Evolutionary conservation across 2,329 filamentous ascomycete genomes (phyloP).

Genomic region (Ramichloridium luteum): DNA sequence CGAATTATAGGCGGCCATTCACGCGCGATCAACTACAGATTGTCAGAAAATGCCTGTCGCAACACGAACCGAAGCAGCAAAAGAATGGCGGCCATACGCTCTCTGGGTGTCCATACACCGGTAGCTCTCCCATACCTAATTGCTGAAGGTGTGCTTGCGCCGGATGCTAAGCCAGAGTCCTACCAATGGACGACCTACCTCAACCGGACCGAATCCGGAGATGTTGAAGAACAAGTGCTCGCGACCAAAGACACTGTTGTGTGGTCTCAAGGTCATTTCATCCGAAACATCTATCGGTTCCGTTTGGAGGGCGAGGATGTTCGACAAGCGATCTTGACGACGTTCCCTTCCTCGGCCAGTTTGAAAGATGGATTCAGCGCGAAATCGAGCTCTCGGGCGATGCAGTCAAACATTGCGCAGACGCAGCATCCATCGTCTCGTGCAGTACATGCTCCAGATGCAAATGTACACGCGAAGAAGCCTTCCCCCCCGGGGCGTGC

Average conservation of each 20-base stretch:
- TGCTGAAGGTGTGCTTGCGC: slow-evolving; percentile 61
- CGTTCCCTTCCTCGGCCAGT: slow-evolving; percentile 49
- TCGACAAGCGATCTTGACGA: slow-evolving; percentile 73
- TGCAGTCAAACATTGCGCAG: neutral
- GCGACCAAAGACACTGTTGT: slow-evolving; percentile 64
- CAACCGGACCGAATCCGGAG: slow-evolving; percentile 22
- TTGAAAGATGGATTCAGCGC: neutral
- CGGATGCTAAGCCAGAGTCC: slow-evolving; percentile 49
- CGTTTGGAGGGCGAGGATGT: slow-evolving; percentile 77
- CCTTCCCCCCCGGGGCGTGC: slow-evolving; percentile 34
- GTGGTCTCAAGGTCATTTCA: slow-evolving; percentile 77
- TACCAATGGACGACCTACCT: slow-evolving; percentile 65
- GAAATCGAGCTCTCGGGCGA: neutral
- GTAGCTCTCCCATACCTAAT: slow-evolving; percentile 73
- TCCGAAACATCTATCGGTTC: slow-evolving; percentile 78
- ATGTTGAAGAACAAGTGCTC: slow-evolving; percentile 63
- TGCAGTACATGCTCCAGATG: too few relatives aligned
- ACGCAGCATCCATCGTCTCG: too few relatives aligned
- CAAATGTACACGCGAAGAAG: too few relatives aligned
- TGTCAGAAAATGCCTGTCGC: slow-evolving; percentile 1
- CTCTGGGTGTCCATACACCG: slow-evolving; percentile 82
- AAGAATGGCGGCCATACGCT: slow-evolving; percentile 77
- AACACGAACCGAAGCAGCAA: neutral
- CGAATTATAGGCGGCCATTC: too few relatives aligned
- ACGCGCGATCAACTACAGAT: too few relatives aligned